These are phyloP conservation scores for Lichtheimia ramosa DNA, from an alignment of 371 early-diverging fungal species.

Conservation along the genomic window DNA sequence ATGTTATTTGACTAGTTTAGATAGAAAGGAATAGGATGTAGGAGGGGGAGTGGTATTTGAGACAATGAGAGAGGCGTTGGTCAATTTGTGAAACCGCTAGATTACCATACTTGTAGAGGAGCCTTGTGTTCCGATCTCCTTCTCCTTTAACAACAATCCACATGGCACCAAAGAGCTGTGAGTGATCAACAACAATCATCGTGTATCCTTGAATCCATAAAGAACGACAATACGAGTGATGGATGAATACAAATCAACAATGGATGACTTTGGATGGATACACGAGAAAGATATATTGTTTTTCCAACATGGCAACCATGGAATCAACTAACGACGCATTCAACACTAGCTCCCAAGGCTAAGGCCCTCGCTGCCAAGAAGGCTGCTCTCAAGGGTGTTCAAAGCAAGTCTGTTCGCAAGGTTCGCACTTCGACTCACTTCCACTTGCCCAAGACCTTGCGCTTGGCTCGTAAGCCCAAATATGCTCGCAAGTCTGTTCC, in stretches of 20 bases:
- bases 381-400: conserved; percentile 91
- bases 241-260: not conserved
- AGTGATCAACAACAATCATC: not conserved
- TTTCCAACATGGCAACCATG: not conserved
- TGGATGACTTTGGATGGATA: conserved; percentile 5
- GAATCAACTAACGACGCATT: not conserved
- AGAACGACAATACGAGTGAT: not conserved
- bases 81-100: too few species aligned
- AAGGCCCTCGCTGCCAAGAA: conserved; percentile 80
- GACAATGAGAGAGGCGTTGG: too few species aligned
- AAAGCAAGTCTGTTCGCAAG: conserved; percentile 80
- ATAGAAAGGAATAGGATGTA: too few species aligned
- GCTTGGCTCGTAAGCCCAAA: conserved; percentile 85
- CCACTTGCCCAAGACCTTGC: conserved; percentile 95
- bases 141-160: not conserved
- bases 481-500: conserved; percentile 91
- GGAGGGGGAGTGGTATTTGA: too few species aligned
- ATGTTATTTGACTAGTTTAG: too few species aligned
- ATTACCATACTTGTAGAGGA: too few species aligned
- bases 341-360: conserved; percentile 47
- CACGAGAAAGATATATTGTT: not conserved
- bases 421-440: conserved; percentile 90
- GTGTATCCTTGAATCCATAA: not conserved
- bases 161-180: conserved; percentile 3
- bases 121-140: not conserved